Evolutionary conservation across 257 asterid species (phyloP).

Genomic region (Eustoma russellianum): DNA sequence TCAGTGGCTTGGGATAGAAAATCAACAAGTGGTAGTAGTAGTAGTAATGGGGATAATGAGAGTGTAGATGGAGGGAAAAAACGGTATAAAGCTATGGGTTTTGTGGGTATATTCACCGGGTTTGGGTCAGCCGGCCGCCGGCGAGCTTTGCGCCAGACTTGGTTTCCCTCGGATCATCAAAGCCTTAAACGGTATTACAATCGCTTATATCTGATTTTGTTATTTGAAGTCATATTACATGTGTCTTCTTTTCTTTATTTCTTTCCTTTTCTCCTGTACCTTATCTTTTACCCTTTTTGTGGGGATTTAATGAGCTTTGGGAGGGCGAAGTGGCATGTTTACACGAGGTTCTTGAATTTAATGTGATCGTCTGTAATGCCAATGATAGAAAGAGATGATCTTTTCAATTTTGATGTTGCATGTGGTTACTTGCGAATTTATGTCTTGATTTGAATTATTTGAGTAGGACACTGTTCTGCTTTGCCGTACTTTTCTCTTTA

Average conservation of each 20-base stretch:
- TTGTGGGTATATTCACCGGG: conserved; percentile 94
- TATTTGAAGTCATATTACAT: background rate
- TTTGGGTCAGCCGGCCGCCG: conserved; percentile 80
- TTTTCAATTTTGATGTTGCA: background rate
- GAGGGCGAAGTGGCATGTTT: too few relatives aligned
- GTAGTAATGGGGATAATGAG: conserved; percentile 13
- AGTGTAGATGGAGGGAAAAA: conserved; percentile 32
- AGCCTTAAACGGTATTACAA: conserved; percentile 56
- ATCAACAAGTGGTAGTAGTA: conserved; percentile 14
- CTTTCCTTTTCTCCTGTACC: too few relatives aligned
- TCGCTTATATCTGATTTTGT: background rate
- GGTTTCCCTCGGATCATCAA: conserved; percentile 88
- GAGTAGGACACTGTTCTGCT: background rate
- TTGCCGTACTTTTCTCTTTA: background rate
- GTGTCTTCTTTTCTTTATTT: background rate
- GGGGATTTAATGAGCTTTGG: too few relatives aligned
- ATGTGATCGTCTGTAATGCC: background rate
- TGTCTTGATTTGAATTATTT: background rate
- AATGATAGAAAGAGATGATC: background rate
- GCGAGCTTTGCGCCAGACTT: conserved; percentile 63
- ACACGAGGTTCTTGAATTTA: background rate
- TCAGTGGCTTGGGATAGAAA: conserved; percentile 75
- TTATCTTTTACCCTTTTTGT: too few relatives aligned
- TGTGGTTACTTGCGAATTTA: background rate
- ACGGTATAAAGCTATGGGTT: conserved; percentile 82